Percentiles rank a stretch among this genome's conserved stretches.
phyloP scores from a whole-genome alignment of 371 early-diverging fungal genomes.

The Mortierella sp. region DNA sequence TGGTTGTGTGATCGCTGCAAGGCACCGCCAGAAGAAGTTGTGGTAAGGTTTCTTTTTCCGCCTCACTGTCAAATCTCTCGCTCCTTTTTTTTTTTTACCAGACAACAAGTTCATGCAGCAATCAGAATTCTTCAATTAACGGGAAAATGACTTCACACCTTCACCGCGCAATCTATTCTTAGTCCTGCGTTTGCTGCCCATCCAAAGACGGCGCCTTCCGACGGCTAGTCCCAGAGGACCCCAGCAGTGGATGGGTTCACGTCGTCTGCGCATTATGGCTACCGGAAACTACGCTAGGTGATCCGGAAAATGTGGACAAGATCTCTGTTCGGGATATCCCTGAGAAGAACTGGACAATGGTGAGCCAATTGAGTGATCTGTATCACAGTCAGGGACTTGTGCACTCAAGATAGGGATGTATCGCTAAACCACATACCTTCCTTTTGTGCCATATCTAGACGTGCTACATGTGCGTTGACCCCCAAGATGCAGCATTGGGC shows the following conservation, averaged over 20 bases:
- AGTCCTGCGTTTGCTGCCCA: conserved; percentile 63
- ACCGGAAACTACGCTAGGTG: conserved; percentile 56
- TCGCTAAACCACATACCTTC: not conserved
- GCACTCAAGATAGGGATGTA: not conserved
- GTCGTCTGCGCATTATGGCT: conserved; percentile 62
- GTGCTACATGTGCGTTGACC: conserved; percentile 56
- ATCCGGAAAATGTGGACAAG: conserved; percentile 47
- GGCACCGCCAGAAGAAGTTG: conserved; percentile 52
- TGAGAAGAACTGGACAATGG: conserved; percentile 56
- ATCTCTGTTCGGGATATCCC: conserved; percentile 54
- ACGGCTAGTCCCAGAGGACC: conserved; percentile 46
- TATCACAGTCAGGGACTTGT: conserved; percentile 2
- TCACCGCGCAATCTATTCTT: conserved; percentile 17
- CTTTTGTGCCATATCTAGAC: conserved; percentile 25
- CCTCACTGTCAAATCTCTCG: conserved; percentile 1
- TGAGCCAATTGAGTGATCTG: conserved; percentile 6
- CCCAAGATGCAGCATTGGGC: conserved; percentile 54
- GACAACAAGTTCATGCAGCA: not conserved
- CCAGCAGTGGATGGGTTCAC: conserved; percentile 59
- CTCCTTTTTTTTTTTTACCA: conserved; percentile 9
- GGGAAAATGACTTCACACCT: conserved; percentile 15
- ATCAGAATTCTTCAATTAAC: conserved; percentile 11
- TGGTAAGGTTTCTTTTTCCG: conserved; percentile 42
- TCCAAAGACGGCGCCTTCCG: conserved; percentile 62
- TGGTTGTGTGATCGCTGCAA: conserved; percentile 62